phyloP scores from a whole-genome alignment of 176 grass and related monocot species.

The Poa pratensis region DNA sequence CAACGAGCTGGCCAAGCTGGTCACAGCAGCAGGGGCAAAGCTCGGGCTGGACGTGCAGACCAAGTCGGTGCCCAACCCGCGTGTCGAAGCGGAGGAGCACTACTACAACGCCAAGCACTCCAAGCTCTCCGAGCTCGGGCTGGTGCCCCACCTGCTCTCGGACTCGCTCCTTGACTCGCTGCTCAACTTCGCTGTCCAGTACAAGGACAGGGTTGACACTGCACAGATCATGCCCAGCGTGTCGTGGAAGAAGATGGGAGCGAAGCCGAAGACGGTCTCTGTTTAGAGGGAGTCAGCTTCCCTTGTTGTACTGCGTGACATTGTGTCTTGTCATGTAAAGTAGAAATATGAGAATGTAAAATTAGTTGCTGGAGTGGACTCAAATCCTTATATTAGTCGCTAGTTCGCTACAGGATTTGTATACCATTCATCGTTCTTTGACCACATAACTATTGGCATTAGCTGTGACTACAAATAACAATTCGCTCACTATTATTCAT shows the following conservation, averaged over 20 bases:
- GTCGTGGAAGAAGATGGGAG: conserved; percentile 88
- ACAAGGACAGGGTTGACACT: conserved; percentile 70
- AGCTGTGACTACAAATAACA: no score
- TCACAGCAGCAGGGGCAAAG: conserved; percentile 71
- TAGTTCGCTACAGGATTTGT: no score
- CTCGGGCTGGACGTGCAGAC: conserved; percentile 75
- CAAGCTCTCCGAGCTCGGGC: conserved; percentile 74
- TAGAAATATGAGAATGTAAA: conserved; percentile 2
- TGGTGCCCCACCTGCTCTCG: conserved; percentile 75
- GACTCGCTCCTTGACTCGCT: conserved; percentile 86
- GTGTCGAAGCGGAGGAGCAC: conserved; percentile 90
- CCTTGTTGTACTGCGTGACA: conserved; percentile 6
- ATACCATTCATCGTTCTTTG: no score
- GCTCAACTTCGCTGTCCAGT: conserved; percentile 85
- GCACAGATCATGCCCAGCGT: conserved; percentile 92
- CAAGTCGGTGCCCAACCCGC: conserved; percentile 80
- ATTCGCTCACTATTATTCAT: no score
- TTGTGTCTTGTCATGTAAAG: conserved; percentile 36
- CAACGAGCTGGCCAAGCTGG: conserved; percentile 78
- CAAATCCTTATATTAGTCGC: no score
- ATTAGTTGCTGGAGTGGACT: no score
- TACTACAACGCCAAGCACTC: conserved; percentile 94
- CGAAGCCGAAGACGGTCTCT: conserved; percentile 58
- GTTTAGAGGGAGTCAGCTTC: conserved; percentile 37
- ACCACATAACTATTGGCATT: no score